Conservation (phyloP, 192 early-diverging fungal genomes). For the Geranomyces michiganensis region DNA sequence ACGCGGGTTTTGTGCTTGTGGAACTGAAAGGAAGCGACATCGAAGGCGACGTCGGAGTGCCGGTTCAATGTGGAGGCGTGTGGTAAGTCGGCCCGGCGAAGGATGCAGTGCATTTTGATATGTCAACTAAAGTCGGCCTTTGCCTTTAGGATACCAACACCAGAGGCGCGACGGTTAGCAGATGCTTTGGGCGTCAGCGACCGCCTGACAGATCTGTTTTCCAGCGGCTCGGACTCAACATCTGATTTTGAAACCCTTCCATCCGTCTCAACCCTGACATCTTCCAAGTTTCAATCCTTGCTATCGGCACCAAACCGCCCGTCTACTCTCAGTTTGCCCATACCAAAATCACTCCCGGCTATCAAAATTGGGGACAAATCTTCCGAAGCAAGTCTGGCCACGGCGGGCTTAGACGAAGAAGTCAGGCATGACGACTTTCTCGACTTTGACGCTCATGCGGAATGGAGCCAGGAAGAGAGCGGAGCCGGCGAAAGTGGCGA, state of each 20-base stretch:
- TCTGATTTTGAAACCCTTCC: neutral
- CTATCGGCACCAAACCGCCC: constrained; percentile 17
- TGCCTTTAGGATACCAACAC: constrained; percentile 26
- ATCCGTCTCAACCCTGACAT: neutral
- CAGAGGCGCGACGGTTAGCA: constrained; percentile 19
- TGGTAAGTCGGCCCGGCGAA: constrained; percentile 12
- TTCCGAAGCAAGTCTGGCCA: neutral
- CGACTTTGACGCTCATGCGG: constrained; percentile 12
- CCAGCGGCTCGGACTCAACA: neutral
- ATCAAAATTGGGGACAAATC: neutral
- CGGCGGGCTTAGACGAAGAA: constrained; percentile 21
- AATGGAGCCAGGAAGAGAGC: constrained; percentile 8
- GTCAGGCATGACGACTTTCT: constrained; percentile 25
- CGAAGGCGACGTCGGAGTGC: constrained; percentile 24
- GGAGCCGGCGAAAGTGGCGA: constrained; percentile 10
- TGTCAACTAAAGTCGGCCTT: neutral
- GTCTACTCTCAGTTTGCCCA: constrained; percentile 18
- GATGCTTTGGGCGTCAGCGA: constrained; percentile 11
- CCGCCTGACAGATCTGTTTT: constrained; percentile 6
- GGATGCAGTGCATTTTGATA: neutral
- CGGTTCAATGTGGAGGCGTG: constrained; percentile 23
- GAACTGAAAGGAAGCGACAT: constrained; percentile 20
- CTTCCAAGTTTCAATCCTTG: constrained; percentile 1
- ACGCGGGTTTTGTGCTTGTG: constrained; percentile 4
- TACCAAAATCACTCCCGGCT: constrained; percentile 6